phyloP scores from a whole-genome alignment of 176 grass and related monocot genomes.

The Eremochloa ophiuroides region DNA sequence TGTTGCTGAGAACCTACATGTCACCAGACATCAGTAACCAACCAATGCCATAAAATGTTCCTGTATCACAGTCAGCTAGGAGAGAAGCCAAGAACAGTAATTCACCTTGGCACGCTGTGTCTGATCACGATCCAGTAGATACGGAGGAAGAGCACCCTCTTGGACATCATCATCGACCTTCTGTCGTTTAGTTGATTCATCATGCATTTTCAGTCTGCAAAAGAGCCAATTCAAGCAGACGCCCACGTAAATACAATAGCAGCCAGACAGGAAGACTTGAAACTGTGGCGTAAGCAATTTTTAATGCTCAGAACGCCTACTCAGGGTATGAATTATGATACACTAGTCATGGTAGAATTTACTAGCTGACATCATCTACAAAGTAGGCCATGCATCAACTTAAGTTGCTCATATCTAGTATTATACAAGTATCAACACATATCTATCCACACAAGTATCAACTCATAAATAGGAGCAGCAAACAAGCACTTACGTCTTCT shows the following conservation, averaged over 20 bases:
- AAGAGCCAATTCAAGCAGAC: not conserved
- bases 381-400: not conserved
- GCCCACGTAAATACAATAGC: not conserved
- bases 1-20: conserved; percentile 80
- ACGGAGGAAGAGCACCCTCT: conserved; percentile 74
- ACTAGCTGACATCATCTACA: not conserved
- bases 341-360: not conserved
- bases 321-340: not conserved
- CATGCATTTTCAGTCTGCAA: conserved; percentile 79
- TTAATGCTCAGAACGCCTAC: not conserved
- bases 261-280: not conserved
- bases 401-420: not conserved
- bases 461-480: not conserved
- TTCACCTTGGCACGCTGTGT: conserved; percentile 74
- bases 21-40: conserved; percentile 1
- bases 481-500: conserved; percentile 69
- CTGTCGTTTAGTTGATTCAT: conserved; percentile 73
- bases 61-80: not conserved
- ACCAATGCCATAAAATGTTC: not conserved
- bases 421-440: not conserved
- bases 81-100: not conserved
- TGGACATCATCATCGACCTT: conserved; percentile 69
- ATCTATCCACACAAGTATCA: not conserved
- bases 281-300: not conserved
- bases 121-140: conserved; percentile 85